Base-by-base conservation (phyloP, 2,329 filamentous ascomycete genomes). In the Podosphaera fusca region DNA sequence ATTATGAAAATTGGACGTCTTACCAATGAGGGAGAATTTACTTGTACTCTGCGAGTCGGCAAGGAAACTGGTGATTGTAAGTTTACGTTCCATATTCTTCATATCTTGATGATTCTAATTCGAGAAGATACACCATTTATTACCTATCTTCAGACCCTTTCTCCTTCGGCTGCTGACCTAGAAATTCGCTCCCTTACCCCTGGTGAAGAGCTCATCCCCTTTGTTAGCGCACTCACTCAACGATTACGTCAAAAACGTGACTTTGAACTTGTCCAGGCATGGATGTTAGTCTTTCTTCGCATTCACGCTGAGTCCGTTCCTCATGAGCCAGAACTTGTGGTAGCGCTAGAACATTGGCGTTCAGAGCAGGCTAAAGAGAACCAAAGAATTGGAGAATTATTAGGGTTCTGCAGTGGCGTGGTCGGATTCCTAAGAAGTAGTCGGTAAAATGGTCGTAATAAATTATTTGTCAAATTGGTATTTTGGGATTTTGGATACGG, bases 231-330 rank as follows among this genome's bases (percentile, higher is more conserved):
- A 1, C 70, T 98, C 57, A 94, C 86, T 0, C 75, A 73, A 56
- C 76, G 84, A 10, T 72, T 96, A 56, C 70, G 73, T 49, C 73
- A 79, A 55, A 80, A 82, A 61, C 79, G 78, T 53, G 92, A 96
- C 69, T 98, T 94, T 69, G 92, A 98, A 70, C 75, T 98, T 45
- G 85, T 87, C 14, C 89, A 96, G 69, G 87, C 88, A 0, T 98
- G 92, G 90, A 96, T 98, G 88, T 82, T 84, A 1, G 90, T 96
- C 0, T 94, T 96, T 65, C 68, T 98, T 59, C 79, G 82, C 53
- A 72, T 95, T 46, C 90, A 96, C 69, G 76, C 75, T 5, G 81
- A 83, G 59, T 70, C 75, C 14, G 71, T 85, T 12, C 68, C 71
- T 0, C 54, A 59, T 10, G 62, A 65, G 58, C 70, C 72, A 61